Percentiles rank a stretch among this genome's conserved stretches.
Evolutionary conservation across 345 rosid species (phyloP).

Genomic region (Melaleuca quinquenervia): DNA sequence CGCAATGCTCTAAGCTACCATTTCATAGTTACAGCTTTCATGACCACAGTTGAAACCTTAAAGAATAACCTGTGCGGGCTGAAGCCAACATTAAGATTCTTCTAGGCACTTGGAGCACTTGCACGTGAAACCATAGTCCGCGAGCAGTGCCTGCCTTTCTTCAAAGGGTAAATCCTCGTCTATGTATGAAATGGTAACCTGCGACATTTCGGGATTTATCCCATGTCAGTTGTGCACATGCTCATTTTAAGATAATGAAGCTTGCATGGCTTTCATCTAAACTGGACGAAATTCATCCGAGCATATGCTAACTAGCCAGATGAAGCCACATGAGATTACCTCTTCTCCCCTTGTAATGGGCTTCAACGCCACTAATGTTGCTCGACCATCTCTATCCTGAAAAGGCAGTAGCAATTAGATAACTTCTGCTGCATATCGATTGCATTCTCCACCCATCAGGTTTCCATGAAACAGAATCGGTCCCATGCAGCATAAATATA

Average conservation of each 20-base stretch:
- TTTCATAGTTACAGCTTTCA: not conserved
- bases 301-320: not conserved
- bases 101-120: conserved; percentile 53
- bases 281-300: not conserved
- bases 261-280: not conserved
- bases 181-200: conserved; percentile 79
- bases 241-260: not conserved
- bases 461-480: not conserved
- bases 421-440: not conserved
- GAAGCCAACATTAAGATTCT: conserved; percentile 4
- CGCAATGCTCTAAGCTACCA: too few species aligned
- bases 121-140: conserved; percentile 81
- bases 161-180: conserved; percentile 64
- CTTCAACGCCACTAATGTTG: conserved; percentile 52
- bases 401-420: not conserved
- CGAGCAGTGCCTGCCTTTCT: conserved; percentile 58
- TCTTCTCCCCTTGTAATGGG: conserved; percentile 62
- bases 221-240: not conserved
- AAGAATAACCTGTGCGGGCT: too few species aligned
- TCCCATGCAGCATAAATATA: too few species aligned
- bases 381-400: conserved; percentile 90
- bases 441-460: not conserved
- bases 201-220: not conserved
- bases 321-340: conserved; percentile 18
- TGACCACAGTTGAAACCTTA: not conserved